phyloP scores from a whole-genome alignment of 495 filamentous ascomycete species.

The Talaromyces wortmannii region DNA sequence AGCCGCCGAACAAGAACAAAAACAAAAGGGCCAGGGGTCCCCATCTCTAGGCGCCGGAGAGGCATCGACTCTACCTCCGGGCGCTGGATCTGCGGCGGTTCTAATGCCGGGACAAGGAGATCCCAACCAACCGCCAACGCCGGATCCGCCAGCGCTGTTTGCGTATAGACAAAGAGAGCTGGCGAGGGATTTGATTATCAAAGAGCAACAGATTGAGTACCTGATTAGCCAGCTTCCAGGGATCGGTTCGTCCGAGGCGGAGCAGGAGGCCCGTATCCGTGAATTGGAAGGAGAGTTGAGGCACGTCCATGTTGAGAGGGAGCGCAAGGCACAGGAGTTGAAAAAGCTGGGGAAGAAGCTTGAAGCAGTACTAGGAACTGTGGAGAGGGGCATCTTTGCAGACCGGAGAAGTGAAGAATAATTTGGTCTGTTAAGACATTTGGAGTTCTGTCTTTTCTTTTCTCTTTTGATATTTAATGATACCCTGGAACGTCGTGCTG shows the following conservation, averaged over 20 bases:
- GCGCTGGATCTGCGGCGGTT: slow-evolving; percentile 6
- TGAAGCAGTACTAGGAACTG: slow-evolving; percentile 50
- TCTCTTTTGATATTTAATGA: background rate
- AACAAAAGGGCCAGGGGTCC: slow-evolving; percentile 17
- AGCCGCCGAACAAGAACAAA: slow-evolving; percentile 5
- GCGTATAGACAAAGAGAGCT: slow-evolving; percentile 68
- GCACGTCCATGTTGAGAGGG: slow-evolving; percentile 64
- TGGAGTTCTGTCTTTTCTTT: background rate
- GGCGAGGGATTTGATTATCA: slow-evolving; percentile 77
- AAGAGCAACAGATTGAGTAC: slow-evolving; percentile 91
- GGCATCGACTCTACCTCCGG: slow-evolving; percentile 2
- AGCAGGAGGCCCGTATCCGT: slow-evolving; percentile 69
- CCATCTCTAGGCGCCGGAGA: slow-evolving; percentile 13
- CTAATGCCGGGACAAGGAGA: slow-evolving; percentile 10
- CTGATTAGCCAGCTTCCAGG: slow-evolving; percentile 81
- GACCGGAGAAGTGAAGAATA: slow-evolving; percentile 8
- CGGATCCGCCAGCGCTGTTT: slow-evolving; percentile 61
- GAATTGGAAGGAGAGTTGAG: slow-evolving; percentile 72
- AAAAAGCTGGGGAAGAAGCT: slow-evolving; percentile 58
- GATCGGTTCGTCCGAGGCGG: slow-evolving; percentile 73
- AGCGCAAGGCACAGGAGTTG: slow-evolving; percentile 63
- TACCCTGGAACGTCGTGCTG: background rate
- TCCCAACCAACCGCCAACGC: slow-evolving; percentile 28
- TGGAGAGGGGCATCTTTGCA: slow-evolving; percentile 31
- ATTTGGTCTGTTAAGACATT: background rate